Conservation (phyloP, 2,329 filamentous ascomycete species). For the Mycosphaerella arachidis region DNA sequence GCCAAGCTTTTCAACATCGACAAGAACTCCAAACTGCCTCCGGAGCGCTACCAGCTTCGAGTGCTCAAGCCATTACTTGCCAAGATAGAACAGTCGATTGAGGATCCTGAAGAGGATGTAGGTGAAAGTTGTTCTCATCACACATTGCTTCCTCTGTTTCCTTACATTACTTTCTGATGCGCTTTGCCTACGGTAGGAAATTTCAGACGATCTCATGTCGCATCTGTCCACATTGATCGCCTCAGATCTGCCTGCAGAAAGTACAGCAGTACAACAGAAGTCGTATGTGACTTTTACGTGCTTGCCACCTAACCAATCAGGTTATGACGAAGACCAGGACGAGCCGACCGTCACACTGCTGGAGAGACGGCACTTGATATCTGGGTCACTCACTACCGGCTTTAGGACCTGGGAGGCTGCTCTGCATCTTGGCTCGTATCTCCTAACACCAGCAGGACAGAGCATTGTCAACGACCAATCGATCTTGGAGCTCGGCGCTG, state of each 20-base stretch:
- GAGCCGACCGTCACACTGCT: slow-evolving; percentile 54
- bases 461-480: slow-evolving; percentile 50
- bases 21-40: slow-evolving; percentile 55
- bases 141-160: slow-evolving; percentile 10
- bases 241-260: slow-evolving; percentile 59
- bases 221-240: slow-evolving; percentile 62
- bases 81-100: slow-evolving; percentile 68
- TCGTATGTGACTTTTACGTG: slow-evolving; percentile 68
- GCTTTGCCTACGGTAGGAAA: slow-evolving; percentile 55
- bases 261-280: slow-evolving; percentile 64
- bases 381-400: slow-evolving; percentile 68
- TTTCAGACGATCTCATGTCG: slow-evolving; percentile 75
- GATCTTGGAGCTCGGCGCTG: slow-evolving; percentile 62
- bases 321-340: slow-evolving; percentile 13
- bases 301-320: slow-evolving; percentile 19
- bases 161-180: slow-evolving; percentile 23
- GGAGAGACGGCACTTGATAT: slow-evolving; percentile 65
- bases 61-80: slow-evolving; percentile 69
- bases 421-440: slow-evolving; percentile 66
- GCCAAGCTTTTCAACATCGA: slow-evolving; percentile 60
- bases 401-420: slow-evolving; percentile 78
- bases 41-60: slow-evolving; percentile 64
- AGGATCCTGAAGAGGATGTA: slow-evolving; percentile 85
- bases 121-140: slow-evolving; percentile 58
- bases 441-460: slow-evolving; percentile 50